Base-by-base conservation (phyloP, 331 rosid species). In the Arachis monticola region DNA sequence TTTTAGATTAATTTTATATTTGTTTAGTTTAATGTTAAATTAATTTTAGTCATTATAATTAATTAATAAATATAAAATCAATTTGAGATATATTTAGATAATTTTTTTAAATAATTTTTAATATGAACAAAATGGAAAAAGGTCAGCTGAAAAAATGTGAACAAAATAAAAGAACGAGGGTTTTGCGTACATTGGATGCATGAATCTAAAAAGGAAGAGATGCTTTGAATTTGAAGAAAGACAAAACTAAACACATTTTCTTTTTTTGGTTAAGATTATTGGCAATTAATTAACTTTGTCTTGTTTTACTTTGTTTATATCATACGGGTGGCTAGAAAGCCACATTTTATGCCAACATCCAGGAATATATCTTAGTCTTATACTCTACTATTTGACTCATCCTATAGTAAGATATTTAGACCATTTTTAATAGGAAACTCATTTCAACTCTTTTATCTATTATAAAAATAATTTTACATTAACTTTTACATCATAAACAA, bases 151-250 rank as follows among this genome's bases (percentile, higher is more conserved):
- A 45, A 62, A 74, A 67, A 22, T 35, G 40, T 5, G 40, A 64
- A 80, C 74, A 79, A 74, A 64, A 8, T 57, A 75, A 67, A 65
- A 51, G 62, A 69, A 7, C 14, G 72, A 5, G 55, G 7, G 38
- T 57, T 44, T 12, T 31, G 67, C n/a, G 63, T 75, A 57, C 42
- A 9, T 10, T 10, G 17, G 45, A 31, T 8, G 42, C 10, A 55
- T 11, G 31, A 74, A 69, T 22, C 17, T 31, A 41, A 45, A 62
- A 72, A 60, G 42, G 45, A 69, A 22, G 62, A 64, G 8, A 51
- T 8, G 38, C 14, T 14, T 14, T 13, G 14, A 42, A 46, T 74
- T 12, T 65, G 53, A 72, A 32, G 58, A 52, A 14, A 14, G 60
- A 8, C 3, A 11, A 3, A 10, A 41, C 30, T 2, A 8, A 38